Evolutionary conservation across 768 basidiomycete genomes (phyloP), one percentile per base, ranked within the genome.

Genomic region (Trametes meyenii): DNA sequence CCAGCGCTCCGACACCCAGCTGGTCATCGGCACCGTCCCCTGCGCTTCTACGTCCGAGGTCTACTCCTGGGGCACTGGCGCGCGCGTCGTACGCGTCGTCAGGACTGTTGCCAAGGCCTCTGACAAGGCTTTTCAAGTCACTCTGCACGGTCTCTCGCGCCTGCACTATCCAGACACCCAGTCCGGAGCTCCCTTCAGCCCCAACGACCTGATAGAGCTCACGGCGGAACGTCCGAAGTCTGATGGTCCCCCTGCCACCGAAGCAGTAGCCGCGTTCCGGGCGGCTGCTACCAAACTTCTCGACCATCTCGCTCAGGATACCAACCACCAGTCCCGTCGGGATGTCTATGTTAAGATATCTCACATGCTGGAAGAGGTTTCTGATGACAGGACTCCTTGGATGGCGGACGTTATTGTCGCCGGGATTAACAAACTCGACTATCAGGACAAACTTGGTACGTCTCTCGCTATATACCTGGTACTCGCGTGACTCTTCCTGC

Each of bases 391-490:
- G 29, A 83, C 86, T 0, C 81, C 85, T 3, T 89, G 87, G 84
- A 85, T 92, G 81, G 89, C 89, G 0, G 91, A 93, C 67, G 84
- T 91, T 13, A 79, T 93, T 36, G 80, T 92, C 16, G 81, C 87
- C 11, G 71, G 74, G n/a, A 74, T 88, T 19, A 83, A 84, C 53
- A 64, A 64, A 50, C 82, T 80, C 3, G 89, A 89, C 55, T 89
- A 88, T 64, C 75, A 74, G 3, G 91, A 93, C 71, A 89, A 86
- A 71, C 79, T 92, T 16, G 84, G 91, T 89, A 66, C 66, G 83
- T 51, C 43, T 50, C 29, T 8, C 29, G 29, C 29, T 62, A 16
- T 55, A 42, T 29, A 56, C 36, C 49, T 38, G 17, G 48, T 12
- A 4, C 21, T 29, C 45, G 29, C 29, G 29, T 33, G 36, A 26